Conservation (phyloP, 345 rosid genomes). For the Diplotaxis tenuifolia region DNA sequence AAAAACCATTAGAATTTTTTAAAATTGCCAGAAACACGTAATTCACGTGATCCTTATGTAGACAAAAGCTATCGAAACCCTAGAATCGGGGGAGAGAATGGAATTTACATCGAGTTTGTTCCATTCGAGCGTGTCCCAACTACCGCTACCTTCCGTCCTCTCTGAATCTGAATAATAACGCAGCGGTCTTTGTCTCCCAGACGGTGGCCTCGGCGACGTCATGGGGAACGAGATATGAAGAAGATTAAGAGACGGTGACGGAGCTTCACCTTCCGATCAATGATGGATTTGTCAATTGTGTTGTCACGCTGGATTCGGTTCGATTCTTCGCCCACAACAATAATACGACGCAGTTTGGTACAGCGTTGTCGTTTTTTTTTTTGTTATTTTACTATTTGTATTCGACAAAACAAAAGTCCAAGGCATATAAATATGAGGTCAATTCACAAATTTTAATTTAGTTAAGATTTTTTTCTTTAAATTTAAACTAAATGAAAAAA, state of each 20-base stretch:
- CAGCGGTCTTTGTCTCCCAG: slow-evolving; percentile 47
- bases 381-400: not conserved
- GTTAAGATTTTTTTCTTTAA: not conserved
- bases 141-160: slow-evolving; percentile 63
- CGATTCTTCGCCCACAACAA: slow-evolving; percentile 12
- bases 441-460: not conserved
- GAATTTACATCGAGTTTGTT: slow-evolving; percentile 60
- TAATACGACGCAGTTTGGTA: slow-evolving; percentile 29
- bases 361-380: slow-evolving; percentile 15
- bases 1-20: not conserved
- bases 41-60: slow-evolving; percentile 15
- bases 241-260: slow-evolving; percentile 15
- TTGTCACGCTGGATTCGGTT: slow-evolving; percentile 1
- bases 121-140: slow-evolving; percentile 93
- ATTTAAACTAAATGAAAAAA: not conserved
- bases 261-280: slow-evolving; percentile 33
- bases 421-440: not conserved
- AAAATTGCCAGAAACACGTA: not conserved
- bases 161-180: slow-evolving; percentile 49
- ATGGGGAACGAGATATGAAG: not conserved
- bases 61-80: slow-evolving; percentile 15
- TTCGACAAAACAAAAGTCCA: not conserved
- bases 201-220: slow-evolving; percentile 46
- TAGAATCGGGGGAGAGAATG: slow-evolving; percentile 31
- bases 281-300: slow-evolving; percentile 12